phyloP scores from a whole-genome alignment of 495 filamentous ascomycete genomes.

The Aspergillus kassunensis region DNA sequence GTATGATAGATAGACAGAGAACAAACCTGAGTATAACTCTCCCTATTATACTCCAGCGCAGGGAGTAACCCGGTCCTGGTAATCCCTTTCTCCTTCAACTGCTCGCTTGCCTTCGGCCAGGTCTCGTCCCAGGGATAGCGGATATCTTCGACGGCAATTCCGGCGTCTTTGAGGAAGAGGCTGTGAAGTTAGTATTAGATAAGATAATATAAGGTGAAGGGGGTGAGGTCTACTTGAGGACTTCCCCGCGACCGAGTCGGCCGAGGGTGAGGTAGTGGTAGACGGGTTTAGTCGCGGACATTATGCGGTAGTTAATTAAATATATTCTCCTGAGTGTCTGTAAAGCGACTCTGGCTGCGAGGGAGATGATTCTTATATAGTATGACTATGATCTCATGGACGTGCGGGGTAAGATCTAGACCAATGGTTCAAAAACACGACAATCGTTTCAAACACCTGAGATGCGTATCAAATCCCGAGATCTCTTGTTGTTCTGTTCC shows the following conservation, averaged over 20 bases:
- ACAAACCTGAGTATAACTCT: conserved; percentile 36
- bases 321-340: too few relatives aligned
- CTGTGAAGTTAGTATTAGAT: conserved; percentile 1
- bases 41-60: conserved; percentile 37
- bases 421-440: too few relatives aligned
- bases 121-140: conserved; percentile 37
- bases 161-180: conserved; percentile 38
- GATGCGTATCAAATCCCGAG: too few relatives aligned
- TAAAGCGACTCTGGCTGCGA: too few relatives aligned
- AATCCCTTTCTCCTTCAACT: conserved; percentile 25
- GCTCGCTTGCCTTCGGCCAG: conserved; percentile 33
- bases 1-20: neutral
- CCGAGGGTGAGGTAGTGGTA: conserved; percentile 40
- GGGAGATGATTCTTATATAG: too few relatives aligned
- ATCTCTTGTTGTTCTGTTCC: too few relatives aligned
- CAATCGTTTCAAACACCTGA: too few relatives aligned
- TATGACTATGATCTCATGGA: too few relatives aligned
- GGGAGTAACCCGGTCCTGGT: conserved; percentile 35
- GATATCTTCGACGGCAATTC: conserved; percentile 36
- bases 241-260: conserved; percentile 41
- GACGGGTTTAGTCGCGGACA: neutral
- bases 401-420: too few relatives aligned
- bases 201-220: neutral
- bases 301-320: too few relatives aligned
- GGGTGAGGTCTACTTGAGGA: conserved; percentile 25